Conservation (phyloP, 805 yeast genomes). For the Spencermartinsiella europaea region DNA sequence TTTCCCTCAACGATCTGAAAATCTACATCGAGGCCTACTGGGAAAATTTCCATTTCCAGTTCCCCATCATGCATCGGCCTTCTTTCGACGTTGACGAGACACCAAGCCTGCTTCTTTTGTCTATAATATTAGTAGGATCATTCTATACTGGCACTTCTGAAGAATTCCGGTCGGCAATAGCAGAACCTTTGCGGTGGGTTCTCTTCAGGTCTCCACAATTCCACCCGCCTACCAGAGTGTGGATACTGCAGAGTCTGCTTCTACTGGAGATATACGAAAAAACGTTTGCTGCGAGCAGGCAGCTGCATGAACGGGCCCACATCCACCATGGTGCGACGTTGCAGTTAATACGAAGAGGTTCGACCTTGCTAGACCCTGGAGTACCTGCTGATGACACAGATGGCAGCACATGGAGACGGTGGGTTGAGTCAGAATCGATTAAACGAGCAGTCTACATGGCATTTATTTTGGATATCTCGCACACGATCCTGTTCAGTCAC, state of each 20-base stretch:
- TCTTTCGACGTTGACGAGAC: constrained; percentile 47
- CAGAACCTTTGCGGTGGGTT: constrained; percentile 59
- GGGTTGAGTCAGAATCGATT: constrained; percentile 77
- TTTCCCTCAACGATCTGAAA: constrained; percentile 11
- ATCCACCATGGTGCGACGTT: constrained; percentile 83
- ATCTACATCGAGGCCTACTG: constrained; percentile 41
- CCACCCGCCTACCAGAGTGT: constrained; percentile 67
- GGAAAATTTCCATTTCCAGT: constrained; percentile 54
- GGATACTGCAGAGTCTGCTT: constrained; percentile 69
- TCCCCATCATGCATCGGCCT: constrained; percentile 53
- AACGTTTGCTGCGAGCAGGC: constrained; percentile 56
- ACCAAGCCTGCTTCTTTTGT: constrained; percentile 44
- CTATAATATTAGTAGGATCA: constrained; percentile 56
- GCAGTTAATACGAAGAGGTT: constrained; percentile 58
- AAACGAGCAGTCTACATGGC: constrained; percentile 77
- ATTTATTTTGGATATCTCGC: constrained; percentile 71
- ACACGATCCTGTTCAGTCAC: constrained; percentile 74
- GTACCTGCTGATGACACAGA: constrained; percentile 26
- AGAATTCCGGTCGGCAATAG: constrained; percentile 41
- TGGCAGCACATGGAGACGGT: constrained; percentile 41
- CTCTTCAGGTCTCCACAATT: constrained; percentile 68
- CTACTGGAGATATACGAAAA: constrained; percentile 74
- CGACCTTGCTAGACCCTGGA: constrained; percentile 42
- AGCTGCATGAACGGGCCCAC: constrained; percentile 73
- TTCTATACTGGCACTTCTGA: constrained; percentile 28